phyloP scores from a whole-genome alignment of 768 basidiomycete species.

The Boletus rubroflammeus region DNA sequence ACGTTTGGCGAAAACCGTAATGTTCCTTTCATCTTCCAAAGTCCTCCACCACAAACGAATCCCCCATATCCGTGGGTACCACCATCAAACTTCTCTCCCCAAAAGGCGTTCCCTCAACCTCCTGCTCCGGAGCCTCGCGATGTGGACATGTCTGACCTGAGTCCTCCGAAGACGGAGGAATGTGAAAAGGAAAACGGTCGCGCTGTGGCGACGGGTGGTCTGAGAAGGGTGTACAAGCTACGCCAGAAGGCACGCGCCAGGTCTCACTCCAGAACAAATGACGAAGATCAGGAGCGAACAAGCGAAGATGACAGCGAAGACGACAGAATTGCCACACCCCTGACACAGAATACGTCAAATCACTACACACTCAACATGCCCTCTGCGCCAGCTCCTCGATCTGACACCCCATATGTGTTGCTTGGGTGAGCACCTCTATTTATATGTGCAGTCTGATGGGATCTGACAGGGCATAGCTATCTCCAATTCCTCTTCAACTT shows the following conservation, averaged over 20 bases:
- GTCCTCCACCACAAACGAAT: conserved; percentile 42
- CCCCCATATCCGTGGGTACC: conserved; percentile 62
- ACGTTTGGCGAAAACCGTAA: conserved; percentile 63
- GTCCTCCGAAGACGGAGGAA: conserved; percentile 52
- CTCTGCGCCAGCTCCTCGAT: conserved; percentile 49
- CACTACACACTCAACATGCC: conserved; percentile 85
- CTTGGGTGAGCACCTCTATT: conserved; percentile 59
- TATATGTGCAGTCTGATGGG: conserved; percentile 10
- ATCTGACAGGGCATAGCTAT: conserved; percentile 50
- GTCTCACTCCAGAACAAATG: conserved; percentile 19
- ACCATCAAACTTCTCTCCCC: conserved; percentile 54
- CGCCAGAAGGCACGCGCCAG: conserved; percentile 47
- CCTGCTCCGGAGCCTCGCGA: conserved; percentile 51
- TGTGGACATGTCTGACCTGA: conserved; percentile 72
- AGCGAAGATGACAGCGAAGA: conserved; percentile 51
- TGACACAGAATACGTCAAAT: conserved; percentile 60
- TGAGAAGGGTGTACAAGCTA: conserved; percentile 62
- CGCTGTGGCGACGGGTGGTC: conserved; percentile 58
- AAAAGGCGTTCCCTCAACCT: conserved; percentile 54
- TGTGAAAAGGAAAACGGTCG: conserved; percentile 40
- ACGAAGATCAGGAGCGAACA: conserved; percentile 34
- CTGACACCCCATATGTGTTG: conserved; percentile 76
- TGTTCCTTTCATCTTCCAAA: conserved; percentile 71
- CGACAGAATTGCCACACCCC: conserved; percentile 35
- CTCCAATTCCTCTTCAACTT: conserved; percentile 94